These are phyloP conservation scores for Thuja plicata DNA, from an alignment of 83 land plant genomes.

Conservation along the genomic window DNA sequence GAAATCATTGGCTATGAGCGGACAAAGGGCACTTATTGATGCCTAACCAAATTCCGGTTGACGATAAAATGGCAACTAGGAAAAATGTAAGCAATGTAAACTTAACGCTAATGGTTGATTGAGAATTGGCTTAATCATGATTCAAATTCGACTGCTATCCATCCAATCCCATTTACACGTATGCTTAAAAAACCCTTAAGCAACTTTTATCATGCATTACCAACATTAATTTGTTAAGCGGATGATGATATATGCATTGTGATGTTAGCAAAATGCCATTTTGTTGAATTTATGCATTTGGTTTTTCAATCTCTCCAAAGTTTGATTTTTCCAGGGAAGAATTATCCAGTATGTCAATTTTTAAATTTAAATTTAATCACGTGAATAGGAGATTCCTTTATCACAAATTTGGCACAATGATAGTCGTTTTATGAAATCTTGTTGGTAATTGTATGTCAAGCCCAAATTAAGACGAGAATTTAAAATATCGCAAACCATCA, in stretches of 20 bases:
- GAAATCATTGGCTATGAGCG: background rate
- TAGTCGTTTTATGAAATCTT: background rate
- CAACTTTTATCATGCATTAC: background rate
- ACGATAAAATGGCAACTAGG: background rate
- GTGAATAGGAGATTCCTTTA: background rate
- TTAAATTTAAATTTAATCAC: background rate
- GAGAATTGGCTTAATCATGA: background rate
- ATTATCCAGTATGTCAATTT: background rate
- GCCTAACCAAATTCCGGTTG: background rate
- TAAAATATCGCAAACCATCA: background rate
- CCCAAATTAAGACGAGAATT: background rate
- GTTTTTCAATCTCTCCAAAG: background rate
- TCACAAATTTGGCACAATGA: background rate
- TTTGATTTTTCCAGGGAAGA: background rate
- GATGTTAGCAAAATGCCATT: background rate
- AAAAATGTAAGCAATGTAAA: background rate
- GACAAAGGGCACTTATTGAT: background rate
- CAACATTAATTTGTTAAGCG: background rate
- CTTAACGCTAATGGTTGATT: background rate
- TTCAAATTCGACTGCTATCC: background rate
- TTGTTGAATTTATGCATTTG: background rate
- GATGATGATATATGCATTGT: background rate
- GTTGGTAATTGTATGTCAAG: background rate
- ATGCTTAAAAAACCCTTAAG: background rate
- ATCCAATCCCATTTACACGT: background rate